These are phyloP conservation scores for Mediolabrus comicus DNA, from an alignment of 108 stramenopile genomes.

Conservation along the genomic window DNA sequence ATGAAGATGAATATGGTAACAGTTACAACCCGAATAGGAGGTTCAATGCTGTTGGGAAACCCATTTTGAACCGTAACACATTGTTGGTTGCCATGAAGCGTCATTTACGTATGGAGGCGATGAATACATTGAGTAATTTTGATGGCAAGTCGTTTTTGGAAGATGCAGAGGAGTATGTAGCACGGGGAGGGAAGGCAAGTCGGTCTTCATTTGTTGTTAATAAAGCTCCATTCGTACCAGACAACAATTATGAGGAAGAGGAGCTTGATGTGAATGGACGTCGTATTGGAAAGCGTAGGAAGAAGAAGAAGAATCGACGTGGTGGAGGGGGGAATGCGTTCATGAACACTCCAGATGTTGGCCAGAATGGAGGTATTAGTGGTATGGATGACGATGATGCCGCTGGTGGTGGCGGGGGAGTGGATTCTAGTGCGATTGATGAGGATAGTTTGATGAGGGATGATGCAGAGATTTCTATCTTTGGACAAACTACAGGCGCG, in stretches of 20 bases:
- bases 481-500: slow-evolving; percentile 79
- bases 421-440: slow-evolving; percentile 26
- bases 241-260: slow-evolving; percentile 7
- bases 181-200: not conserved
- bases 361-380: slow-evolving; percentile 32
- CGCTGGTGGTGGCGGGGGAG: slow-evolving; percentile 12
- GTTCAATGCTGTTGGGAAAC: slow-evolving; percentile 30
- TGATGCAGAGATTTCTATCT: slow-evolving; percentile 78
- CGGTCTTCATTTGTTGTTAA: slow-evolving; percentile 4
- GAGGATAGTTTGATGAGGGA: slow-evolving; percentile 35
- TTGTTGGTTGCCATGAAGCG: slow-evolving; percentile 25
- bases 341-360: slow-evolving; percentile 8
- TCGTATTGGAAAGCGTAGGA: slow-evolving; percentile 31
- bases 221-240: not conserved
- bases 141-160: slow-evolving; percentile 34
- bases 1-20: slow-evolving; percentile 13
- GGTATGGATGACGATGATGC: slow-evolving; percentile 17
- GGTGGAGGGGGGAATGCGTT: slow-evolving; percentile 7
- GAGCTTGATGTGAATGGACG: slow-evolving; percentile 31
- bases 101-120: slow-evolving; percentile 35
- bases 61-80: slow-evolving; percentile 47
- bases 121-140: slow-evolving; percentile 33
- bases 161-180: slow-evolving; percentile 41
- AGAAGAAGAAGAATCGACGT: slow-evolving; percentile 37
- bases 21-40: not conserved